phyloP scores from a whole-genome alignment of 2,329 filamentous ascomycete species.

The Ceratocystis colombiana region DNA sequence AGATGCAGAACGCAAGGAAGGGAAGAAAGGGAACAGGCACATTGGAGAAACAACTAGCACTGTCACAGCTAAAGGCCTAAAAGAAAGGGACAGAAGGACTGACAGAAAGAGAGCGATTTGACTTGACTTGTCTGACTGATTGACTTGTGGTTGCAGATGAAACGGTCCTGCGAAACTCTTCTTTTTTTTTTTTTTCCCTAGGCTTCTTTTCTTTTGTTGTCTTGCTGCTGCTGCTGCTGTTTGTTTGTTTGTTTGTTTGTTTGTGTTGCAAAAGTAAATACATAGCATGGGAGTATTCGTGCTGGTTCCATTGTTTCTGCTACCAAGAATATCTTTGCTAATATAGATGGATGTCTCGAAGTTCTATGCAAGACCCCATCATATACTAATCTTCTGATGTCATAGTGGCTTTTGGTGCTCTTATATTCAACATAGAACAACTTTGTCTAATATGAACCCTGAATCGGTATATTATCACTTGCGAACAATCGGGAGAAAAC shows the following conservation, averaged over 20 bases:
- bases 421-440: background rate
- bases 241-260: conserved; percentile 10
- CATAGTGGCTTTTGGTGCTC: too few relatives aligned
- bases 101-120: background rate
- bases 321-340: background rate
- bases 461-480: conserved; percentile 2
- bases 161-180: background rate
- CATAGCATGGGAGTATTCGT: background rate
- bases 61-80: too few relatives aligned
- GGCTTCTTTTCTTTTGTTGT: background rate
- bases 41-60: too few relatives aligned
- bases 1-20: background rate
- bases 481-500: background rate
- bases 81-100: background rate
- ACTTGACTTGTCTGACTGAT: background rate
- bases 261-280: conserved; percentile 4
- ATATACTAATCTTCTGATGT: background rate
- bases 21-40: background rate
- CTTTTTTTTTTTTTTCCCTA: background rate
- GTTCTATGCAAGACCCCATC: too few relatives aligned
- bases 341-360: too few relatives aligned
- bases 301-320: background rate
- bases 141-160: background rate
- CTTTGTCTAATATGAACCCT: background rate
- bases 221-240: background rate